These are phyloP conservation scores for Eutypella sp. DNA, from an alignment of 2,329 filamentous ascomycete genomes.

Conservation along the genomic window DNA sequence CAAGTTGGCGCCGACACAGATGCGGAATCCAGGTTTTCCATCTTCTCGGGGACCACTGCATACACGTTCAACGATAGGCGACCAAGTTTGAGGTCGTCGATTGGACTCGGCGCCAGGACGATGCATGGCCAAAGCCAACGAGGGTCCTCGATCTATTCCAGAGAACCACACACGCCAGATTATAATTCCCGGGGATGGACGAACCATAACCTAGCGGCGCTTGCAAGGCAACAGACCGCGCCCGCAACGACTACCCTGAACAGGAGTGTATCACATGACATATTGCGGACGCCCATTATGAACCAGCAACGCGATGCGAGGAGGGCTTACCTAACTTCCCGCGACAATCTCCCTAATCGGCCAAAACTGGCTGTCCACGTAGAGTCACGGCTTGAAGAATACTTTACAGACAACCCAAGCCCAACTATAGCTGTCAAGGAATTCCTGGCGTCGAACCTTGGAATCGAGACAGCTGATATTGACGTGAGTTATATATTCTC, in stretches of 20 bases:
- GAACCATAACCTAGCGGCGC: not conserved
- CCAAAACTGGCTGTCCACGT: constrained; percentile 45
- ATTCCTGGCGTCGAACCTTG: constrained; percentile 50
- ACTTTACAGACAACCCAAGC: constrained; percentile 42
- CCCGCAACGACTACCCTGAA: constrained; percentile 10
- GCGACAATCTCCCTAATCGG: constrained; percentile 34
- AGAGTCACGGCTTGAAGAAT: constrained; percentile 47
- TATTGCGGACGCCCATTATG: constrained; percentile 37
- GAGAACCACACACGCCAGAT: not conserved
- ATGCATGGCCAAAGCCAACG: not conserved
- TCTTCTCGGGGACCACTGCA: constrained; percentile 24
- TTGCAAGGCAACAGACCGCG: constrained; percentile 12
- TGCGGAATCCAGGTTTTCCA: constrained; percentile 17
- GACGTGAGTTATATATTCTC: constrained; percentile 34
- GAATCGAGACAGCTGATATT: constrained; percentile 46
- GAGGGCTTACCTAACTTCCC: constrained; percentile 31
- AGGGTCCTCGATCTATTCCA: not conserved
- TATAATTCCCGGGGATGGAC: not conserved
- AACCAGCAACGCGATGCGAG: constrained; percentile 40
- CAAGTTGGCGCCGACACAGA: constrained; percentile 17
- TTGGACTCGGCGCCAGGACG: constrained; percentile 12
- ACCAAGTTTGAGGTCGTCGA: constrained; percentile 7
- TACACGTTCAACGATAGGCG: constrained; percentile 13
- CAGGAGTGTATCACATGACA: constrained; percentile 18
- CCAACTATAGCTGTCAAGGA: constrained; percentile 47